Evolutionary conservation across 305 asterid species (phyloP).

Genomic region (Fraxinus platypoda): DNA sequence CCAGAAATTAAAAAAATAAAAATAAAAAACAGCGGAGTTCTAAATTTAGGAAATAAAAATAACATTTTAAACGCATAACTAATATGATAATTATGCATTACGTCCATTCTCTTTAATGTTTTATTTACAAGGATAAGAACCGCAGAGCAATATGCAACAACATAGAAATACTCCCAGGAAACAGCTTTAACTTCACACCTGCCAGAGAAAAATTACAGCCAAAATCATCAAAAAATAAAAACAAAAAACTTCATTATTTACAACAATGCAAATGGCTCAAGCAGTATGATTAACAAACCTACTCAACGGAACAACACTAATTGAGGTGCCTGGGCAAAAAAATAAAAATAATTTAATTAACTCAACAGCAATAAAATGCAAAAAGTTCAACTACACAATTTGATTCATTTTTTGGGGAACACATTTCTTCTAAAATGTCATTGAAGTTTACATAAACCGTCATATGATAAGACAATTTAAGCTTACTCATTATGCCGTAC

Average conservation of each 20-base stretch:
- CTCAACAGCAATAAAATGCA: neutral
- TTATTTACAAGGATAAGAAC: constrained; percentile 23
- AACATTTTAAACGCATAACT: neutral
- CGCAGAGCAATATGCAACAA: neutral
- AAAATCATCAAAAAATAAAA: neutral
- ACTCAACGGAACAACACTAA: neutral
- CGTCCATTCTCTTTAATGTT: neutral
- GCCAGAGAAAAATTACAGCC: neutral
- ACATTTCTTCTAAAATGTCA: neutral
- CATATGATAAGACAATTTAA: neutral
- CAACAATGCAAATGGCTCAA: neutral
- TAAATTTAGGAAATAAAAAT: neutral
- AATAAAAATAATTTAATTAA: neutral
- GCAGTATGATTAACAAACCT: neutral
- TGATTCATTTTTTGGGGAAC: neutral
- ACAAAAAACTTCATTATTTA: neutral
- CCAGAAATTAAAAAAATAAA: neutral
- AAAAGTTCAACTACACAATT: neutral
- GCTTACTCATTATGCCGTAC: neutral
- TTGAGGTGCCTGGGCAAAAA: neutral
- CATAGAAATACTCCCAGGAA: neutral
- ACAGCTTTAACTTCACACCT: neutral
- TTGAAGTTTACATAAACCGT: neutral
- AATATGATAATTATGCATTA: neutral
- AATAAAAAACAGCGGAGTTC: neutral